These are phyloP conservation scores for Blastomyces parvus DNA, from an alignment of 2,329 filamentous ascomycete genomes.

Conservation along the genomic window DNA sequence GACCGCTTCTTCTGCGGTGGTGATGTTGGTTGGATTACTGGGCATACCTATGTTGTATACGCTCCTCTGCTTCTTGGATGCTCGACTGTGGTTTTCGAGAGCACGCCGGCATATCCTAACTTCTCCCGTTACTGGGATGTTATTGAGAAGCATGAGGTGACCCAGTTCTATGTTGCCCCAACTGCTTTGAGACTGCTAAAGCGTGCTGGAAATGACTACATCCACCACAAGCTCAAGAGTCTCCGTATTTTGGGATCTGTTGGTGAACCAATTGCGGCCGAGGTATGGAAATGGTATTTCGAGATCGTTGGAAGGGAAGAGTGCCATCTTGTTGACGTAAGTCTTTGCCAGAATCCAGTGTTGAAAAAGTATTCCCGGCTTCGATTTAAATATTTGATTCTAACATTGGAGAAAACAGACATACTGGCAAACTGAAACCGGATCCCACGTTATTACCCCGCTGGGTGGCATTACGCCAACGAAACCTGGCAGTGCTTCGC, in stretches of 20 bases:
- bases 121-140: constrained; percentile 99
- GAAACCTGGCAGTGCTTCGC: constrained; percentile 89
- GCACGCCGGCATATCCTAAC: constrained; percentile 92
- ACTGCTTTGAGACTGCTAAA: constrained; percentile 89
- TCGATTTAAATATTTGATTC: neutral
- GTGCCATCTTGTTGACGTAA: constrained; percentile 86
- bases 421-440: constrained; percentile 99
- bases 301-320: constrained; percentile 89
- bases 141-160: constrained; percentile 87
- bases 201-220: constrained; percentile 86
- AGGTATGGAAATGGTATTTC: constrained; percentile 99
- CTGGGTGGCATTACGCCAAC: constrained; percentile 89
- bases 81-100: constrained; percentile 93
- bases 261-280: constrained; percentile 92
- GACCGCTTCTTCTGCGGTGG: constrained; percentile 96
- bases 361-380: neutral
- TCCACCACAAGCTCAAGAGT: constrained; percentile 80
- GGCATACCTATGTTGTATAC: constrained; percentile 97
- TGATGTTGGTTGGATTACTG: constrained; percentile 98
- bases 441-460: constrained; percentile 90
- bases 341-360: constrained; percentile 31
- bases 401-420: constrained; percentile 49
- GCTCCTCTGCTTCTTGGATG: constrained; percentile 87
- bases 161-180: constrained; percentile 96
- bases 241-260: constrained; percentile 88